Conservation (phyloP, 768 basidiomycete genomes). For the Saitozyma sp. region DNA sequence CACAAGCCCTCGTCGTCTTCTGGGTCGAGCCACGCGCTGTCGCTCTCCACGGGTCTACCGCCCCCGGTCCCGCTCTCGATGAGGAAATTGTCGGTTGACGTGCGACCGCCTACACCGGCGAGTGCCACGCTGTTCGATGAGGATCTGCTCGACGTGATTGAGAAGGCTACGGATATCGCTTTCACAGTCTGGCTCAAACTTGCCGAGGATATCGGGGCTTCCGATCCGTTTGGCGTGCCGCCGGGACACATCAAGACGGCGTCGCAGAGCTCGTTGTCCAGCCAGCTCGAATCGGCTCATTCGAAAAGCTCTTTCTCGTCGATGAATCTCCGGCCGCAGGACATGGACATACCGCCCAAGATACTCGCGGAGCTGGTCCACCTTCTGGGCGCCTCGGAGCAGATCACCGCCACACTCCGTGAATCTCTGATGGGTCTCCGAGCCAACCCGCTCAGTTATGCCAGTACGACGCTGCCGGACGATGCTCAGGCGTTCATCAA, state of each 20-base stretch:
- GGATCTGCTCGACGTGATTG: conserved; percentile 76
- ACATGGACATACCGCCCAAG: conserved; percentile 33
- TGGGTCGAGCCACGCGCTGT: conserved; percentile 53
- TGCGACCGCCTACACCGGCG: conserved; percentile 53
- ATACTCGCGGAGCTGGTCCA: conserved; percentile 35
- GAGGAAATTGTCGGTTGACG: conserved; percentile 51
- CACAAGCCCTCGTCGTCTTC: conserved; percentile 51
- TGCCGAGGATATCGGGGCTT: conserved; percentile 62
- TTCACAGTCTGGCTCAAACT: conserved; percentile 80
- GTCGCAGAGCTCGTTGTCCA: conserved; percentile 11
- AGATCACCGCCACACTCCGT: conserved; percentile 65
- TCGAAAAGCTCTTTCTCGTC: conserved; percentile 2
- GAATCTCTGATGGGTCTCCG: conserved; percentile 64
- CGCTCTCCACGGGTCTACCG: conserved; percentile 16
- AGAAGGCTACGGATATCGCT: conserved; percentile 73
- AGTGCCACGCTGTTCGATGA: conserved; percentile 71
- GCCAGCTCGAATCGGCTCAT: conserved; percentile 2
- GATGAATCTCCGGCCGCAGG: conserved; percentile 11
- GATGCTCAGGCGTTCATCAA: conserved; percentile 80
- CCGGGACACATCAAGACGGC: conserved; percentile 21
- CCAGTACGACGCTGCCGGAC: conserved; percentile 68
- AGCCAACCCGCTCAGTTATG: conserved; percentile 60
- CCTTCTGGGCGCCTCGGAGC: conserved; percentile 62
- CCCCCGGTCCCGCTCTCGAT: background rate
- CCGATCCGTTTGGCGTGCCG: conserved; percentile 12